These are phyloP conservation scores for Megacollybia marginata DNA, from an alignment of 768 basidiomycete genomes.

Conservation along the genomic window DNA sequence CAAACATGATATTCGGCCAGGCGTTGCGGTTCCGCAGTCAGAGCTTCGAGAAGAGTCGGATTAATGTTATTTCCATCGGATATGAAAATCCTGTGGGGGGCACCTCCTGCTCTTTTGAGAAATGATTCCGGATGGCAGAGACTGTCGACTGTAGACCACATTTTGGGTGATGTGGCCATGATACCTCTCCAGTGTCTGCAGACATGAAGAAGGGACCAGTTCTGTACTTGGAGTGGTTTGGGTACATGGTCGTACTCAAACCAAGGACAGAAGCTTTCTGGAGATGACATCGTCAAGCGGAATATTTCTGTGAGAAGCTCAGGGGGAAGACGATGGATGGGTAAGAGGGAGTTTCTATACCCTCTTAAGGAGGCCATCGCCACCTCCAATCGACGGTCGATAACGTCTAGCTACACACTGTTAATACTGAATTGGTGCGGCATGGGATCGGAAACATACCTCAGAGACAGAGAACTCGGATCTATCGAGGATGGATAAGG, in stretches of 20 bases:
- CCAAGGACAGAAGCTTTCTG: slow-evolving; percentile 6
- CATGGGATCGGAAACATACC: no score
- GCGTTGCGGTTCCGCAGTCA: not conserved
- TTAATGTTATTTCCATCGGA: not conserved
- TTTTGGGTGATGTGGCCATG: slow-evolving; percentile 5
- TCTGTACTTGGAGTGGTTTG: not conserved
- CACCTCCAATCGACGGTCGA: not conserved
- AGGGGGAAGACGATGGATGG: slow-evolving; percentile 9
- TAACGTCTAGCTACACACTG: not conserved
- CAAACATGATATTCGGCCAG: slow-evolving; percentile 1
- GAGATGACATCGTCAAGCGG: not conserved
- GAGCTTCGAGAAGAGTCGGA: not conserved
- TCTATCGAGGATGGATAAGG: no score
- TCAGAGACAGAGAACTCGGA: no score
- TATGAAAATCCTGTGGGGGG: slow-evolving; percentile 8
- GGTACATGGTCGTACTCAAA: not conserved
- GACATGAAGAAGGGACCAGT: slow-evolving; percentile 1
- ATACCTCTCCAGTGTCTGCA: slow-evolving; percentile 12
- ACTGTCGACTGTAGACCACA: slow-evolving; percentile 8
- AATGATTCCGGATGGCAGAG: slow-evolving; percentile 1
- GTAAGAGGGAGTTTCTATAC: slow-evolving; percentile 3
- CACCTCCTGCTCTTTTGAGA: slow-evolving; percentile 4
- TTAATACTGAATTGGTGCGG: no score
- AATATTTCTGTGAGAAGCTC: slow-evolving; percentile 8
- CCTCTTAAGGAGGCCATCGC: not conserved